Conservation (phyloP, 1,284 basidiomycete genomes). For the Coniferiporia weirii region DNA sequence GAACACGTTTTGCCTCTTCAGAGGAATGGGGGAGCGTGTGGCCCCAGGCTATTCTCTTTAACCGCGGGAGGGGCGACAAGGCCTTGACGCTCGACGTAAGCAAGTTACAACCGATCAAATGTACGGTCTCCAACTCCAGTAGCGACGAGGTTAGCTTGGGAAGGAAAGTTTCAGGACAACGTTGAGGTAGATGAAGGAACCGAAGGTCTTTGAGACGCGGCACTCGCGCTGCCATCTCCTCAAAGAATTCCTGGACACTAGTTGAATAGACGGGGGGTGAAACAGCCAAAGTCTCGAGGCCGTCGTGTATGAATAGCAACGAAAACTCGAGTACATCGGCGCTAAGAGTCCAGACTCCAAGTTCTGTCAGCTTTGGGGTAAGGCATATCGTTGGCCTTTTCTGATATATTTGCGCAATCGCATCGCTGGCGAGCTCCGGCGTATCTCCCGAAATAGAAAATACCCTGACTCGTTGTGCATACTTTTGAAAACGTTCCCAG, state of each 20-base stretch:
- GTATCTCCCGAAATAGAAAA: background rate
- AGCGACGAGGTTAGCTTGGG: background rate
- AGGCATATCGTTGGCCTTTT: too few species aligned
- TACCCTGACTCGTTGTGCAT: background rate
- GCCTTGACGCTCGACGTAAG: background rate
- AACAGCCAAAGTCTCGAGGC: too few species aligned
- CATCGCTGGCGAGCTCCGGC: too few species aligned
- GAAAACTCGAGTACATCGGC: too few species aligned
- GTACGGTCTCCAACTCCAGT: background rate
- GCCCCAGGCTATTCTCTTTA: background rate
- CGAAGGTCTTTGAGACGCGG: background rate
- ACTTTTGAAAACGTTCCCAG: background rate
- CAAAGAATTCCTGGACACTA: background rate
- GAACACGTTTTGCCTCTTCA: background rate
- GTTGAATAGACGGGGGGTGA: too few species aligned
- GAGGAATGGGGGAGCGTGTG: background rate
- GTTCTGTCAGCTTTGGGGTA: too few species aligned
- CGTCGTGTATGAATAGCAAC: too few species aligned
- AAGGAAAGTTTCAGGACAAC: background rate
- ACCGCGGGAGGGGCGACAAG: background rate
- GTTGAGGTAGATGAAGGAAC: too few species aligned
- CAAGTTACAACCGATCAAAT: background rate
- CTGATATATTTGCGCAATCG: too few species aligned
- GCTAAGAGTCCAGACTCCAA: too few species aligned
- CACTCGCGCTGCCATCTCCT: background rate